Conservation (phyloP, 345 rosid genomes). For the Capsella bursapastoris region DNA sequence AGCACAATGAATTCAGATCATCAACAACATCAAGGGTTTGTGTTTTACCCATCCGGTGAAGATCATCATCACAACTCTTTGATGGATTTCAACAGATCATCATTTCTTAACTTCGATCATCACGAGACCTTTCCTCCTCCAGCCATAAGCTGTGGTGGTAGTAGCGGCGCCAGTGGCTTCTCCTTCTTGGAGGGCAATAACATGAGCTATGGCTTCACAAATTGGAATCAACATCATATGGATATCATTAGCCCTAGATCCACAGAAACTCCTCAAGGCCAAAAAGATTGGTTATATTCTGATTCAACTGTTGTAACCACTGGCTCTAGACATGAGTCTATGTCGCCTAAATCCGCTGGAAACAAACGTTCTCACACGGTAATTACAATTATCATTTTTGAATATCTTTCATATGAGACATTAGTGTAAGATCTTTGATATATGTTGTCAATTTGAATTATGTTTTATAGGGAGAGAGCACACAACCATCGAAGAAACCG, state of each 20-base stretch:
- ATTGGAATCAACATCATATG: slow-evolving; percentile 49
- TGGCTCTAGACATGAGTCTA: slow-evolving; percentile 52
- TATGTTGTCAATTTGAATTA: slow-evolving; percentile 5
- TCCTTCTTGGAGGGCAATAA: slow-evolving; percentile 41
- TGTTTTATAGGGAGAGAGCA: slow-evolving; percentile 54
- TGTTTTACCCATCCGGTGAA: slow-evolving; percentile 46
- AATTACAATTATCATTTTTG: slow-evolving; percentile 9
- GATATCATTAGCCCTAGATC: slow-evolving; percentile 51
- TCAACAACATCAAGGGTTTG: slow-evolving; percentile 44
- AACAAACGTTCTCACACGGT: slow-evolving; percentile 68
- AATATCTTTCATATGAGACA: neutral
- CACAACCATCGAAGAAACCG: slow-evolving; percentile 64
- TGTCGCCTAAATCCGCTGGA: slow-evolving; percentile 46
- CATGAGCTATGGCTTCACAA: slow-evolving; percentile 42
- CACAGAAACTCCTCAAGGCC: slow-evolving; percentile 43
- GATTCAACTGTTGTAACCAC: slow-evolving; percentile 55
- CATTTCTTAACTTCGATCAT: slow-evolving; percentile 71
- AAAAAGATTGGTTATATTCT: slow-evolving; percentile 66
- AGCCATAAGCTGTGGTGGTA: slow-evolving; percentile 30
- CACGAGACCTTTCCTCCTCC: slow-evolving; percentile 41
- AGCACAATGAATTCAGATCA: slow-evolving; percentile 55
- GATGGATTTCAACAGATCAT: slow-evolving; percentile 74
- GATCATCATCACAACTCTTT: slow-evolving; percentile 57
- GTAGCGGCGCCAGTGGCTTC: slow-evolving; percentile 28
- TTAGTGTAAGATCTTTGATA: neutral